Base-by-base conservation (phyloP, 768 basidiomycete genomes). In the Calocybe indica region DNA sequence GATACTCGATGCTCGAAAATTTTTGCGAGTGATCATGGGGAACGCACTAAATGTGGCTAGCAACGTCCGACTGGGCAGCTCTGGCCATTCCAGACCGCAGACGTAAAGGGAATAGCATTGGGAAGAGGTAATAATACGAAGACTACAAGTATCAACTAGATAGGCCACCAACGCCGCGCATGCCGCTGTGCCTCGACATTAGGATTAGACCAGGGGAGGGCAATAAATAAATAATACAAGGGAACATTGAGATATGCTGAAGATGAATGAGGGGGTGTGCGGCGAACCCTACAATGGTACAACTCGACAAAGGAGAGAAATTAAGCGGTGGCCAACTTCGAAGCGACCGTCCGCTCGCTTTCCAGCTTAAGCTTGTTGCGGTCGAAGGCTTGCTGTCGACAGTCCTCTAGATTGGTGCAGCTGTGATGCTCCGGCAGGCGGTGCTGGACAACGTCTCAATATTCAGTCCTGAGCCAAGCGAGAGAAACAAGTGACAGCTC, bases 381-480 rank as follows among this genome's bases (percentile, higher is more conserved):
- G 55, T 90, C 82, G 61, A 92, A 93, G 13, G 91, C 91, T 65
- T 89, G 85, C 64, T 90, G 85, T 53, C 85, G 74, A 69, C 91
- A 93, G 64, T 83, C 83, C 61, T 88, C 83, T 52, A 94, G 70
- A 52, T 91, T 85, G 55, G 79, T 77, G 70, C 91, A 94, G 47
- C 77, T 76, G 64, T 94, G 91, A 56, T 89, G 88, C 62, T 93
- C 92, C 6, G 92, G 90, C 53, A 94, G 75, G 51, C 91, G 87
- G 62, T 93, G 92, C 87, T 92, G 47, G 49, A 48, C 49, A 37
- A 52, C 48, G 31, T 37, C 22, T 47, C 54, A 47, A 56, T 48
- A 60, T 43, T 63, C 43, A 37, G 11, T 37, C 58, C 47, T 45
- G 39, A 29, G 47, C 45, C 13, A 43, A 41, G 14, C 7, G 37